A percentile compares a stretch with the other conserved stretches of the same genome.
phyloP scores from a whole-genome alignment of 139 green algal genomes.

The Nannochloris sp. region DNA sequence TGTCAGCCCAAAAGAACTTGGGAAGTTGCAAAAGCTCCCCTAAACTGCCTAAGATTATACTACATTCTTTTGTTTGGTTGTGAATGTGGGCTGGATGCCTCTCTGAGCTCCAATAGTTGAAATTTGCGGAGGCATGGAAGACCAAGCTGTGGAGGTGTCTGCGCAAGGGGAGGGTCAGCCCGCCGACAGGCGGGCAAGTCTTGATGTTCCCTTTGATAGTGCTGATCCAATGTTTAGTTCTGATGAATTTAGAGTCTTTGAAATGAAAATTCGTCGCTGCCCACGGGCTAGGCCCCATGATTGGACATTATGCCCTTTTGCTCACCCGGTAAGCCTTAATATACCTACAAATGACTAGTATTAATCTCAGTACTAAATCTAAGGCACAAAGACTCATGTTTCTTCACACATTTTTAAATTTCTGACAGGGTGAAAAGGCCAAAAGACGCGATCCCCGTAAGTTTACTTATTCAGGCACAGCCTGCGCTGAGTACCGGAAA shows the following conservation, averaged over 20 bases:
- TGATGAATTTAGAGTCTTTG: conserved; percentile 33
- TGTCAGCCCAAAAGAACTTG: too few species aligned
- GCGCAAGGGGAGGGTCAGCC: neutral
- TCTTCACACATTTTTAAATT: neutral
- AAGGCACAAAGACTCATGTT: neutral
- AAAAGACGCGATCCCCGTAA: conserved; percentile 58
- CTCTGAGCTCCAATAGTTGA: too few species aligned
- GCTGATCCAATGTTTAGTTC: conserved; percentile 10
- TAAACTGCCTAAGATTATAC: too few species aligned
- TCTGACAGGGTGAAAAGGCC: conserved; percentile 67
- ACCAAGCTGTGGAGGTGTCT: too few species aligned
- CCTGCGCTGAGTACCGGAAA: conserved; percentile 86
- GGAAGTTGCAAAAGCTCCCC: too few species aligned
- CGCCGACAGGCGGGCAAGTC: neutral
- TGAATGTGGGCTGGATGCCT: too few species aligned
- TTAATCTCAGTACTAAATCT: neutral
- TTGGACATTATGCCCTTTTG: conserved; percentile 55
- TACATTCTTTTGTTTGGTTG: too few species aligned
- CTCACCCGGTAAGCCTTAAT: neutral
- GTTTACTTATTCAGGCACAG: conserved; percentile 61
- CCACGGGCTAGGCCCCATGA: conserved; percentile 40
- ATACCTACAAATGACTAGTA: neutral
- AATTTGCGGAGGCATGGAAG: too few species aligned
- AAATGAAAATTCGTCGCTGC: conserved; percentile 23
- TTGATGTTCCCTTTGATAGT: conserved; percentile 6